Evolutionary conservation across 495 filamentous ascomycete species (phyloP), one percentile per base, ranked within the genome.

Genomic region (Penicillium robsamsonii): DNA sequence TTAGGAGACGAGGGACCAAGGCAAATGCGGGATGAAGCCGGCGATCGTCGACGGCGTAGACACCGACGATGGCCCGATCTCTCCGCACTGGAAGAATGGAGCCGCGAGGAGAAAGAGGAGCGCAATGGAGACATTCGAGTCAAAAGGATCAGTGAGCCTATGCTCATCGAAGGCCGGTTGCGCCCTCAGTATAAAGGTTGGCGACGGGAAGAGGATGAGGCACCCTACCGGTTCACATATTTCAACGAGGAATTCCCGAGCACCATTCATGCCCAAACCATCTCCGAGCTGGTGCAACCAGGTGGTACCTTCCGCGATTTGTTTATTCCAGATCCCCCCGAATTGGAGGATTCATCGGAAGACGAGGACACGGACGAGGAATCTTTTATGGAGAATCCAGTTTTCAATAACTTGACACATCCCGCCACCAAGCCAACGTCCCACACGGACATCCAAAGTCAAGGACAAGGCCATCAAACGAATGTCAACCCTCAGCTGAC

Each of bases 191-290:
- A 88, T 61, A 70, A 73, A 50, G 76, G 79, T 5, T 98, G 94
- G 94, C 91, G 92, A 68, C 81, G 86, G 24, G 85, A 88, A 55
- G 90, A 94, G 60, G 92, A 96, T 37, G 95, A 96, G 49, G 86
- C 86, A 1, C 94, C 94, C 0, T 98, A 95, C 66, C 84, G 94
- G 42, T 97, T 96, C 67, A 98, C 94, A 2, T 98, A 98, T 64
- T 98, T 98, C 79, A 97, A 96, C 68, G 94, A 97, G 64, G 91
- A 96, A 59, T 90, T 97, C 56, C 85, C 87, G 46, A 91, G 87
- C 63, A 97, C 94, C 0, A 94, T 97, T 58, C 94, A 97, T 68
- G 92, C 90, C 20, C 91, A 96, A 67, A 95, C 88, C 0, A 93
- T 98, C 46, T 94, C 91, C 11, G 94, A 96, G 64, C 78, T 98